Conservation (phyloP, 2,329 filamentous ascomycete genomes). For the Hypoxylon sp. region DNA sequence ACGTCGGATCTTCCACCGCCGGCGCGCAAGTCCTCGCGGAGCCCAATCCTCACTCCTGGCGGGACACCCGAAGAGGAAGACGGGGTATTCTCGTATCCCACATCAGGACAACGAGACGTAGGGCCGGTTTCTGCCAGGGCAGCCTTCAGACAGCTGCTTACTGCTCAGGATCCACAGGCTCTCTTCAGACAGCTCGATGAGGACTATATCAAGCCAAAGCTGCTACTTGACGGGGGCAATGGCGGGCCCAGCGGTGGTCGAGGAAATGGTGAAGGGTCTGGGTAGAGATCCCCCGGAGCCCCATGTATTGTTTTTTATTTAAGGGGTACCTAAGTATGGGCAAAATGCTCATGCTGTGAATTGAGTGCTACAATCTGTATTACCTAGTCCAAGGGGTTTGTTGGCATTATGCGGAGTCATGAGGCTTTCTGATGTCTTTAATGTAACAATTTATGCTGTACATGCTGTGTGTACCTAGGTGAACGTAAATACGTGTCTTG, state of each 20-base stretch:
- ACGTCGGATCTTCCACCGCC: constrained; percentile 71
- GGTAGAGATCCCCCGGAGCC: constrained; percentile 32
- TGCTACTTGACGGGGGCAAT: constrained; percentile 77
- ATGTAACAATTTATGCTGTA: constrained; percentile 4
- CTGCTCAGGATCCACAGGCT: constrained; percentile 85
- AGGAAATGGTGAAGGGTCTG: constrained; percentile 43
- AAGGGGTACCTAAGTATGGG: constrained; percentile 20
- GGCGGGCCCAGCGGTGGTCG: constrained; percentile 36
- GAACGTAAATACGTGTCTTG: not conserved
- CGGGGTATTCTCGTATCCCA: constrained; percentile 48
- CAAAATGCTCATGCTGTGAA: constrained; percentile 20
- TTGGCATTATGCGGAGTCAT: constrained; percentile 26
- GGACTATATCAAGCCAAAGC: constrained; percentile 91
- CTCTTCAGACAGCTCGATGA: constrained; percentile 94
- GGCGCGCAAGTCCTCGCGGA: constrained; percentile 55
- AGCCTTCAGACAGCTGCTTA: constrained; percentile 82
- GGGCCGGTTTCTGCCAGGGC: constrained; percentile 73
- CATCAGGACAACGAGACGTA: constrained; percentile 45
- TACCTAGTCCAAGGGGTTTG: constrained; percentile 12
- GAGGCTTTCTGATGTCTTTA: constrained; percentile 15
- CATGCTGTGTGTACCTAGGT: no score
- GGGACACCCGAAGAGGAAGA: constrained; percentile 42
- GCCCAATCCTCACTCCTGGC: constrained; percentile 48
- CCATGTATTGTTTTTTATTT: constrained; percentile 2
- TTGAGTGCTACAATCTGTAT: constrained; percentile 24